Conservation (phyloP, 352 stramenopile species). For the Thraustotheca clavata region DNA sequence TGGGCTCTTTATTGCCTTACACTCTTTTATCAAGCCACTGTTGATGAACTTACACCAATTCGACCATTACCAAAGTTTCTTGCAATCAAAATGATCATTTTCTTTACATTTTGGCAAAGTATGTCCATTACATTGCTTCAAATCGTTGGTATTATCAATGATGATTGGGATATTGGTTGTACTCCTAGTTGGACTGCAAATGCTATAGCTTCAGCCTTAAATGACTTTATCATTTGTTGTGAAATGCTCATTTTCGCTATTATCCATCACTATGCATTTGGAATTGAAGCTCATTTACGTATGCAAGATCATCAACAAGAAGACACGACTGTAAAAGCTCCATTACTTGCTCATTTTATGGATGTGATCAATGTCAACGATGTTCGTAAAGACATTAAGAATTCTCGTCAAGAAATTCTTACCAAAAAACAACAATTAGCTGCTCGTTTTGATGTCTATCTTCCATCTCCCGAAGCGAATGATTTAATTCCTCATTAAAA, state of each 20-base stretch:
- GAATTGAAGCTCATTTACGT: conserved; percentile 82
- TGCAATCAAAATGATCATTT: conserved; percentile 92
- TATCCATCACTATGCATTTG: conserved; percentile 89
- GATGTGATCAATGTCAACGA: conserved; percentile 86
- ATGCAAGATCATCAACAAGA: conserved; percentile 23
- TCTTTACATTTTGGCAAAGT: conserved; percentile 94
- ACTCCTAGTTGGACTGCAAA: conserved; percentile 74
- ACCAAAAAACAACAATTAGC: conserved; percentile 85
- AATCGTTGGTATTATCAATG: conserved; percentile 78
- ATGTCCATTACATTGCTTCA: conserved; percentile 86
- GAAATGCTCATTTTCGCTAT: conserved; percentile 92
- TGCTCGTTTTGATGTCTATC: conserved; percentile 57
- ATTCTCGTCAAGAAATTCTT: conserved; percentile 77
- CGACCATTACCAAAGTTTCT: conserved; percentile 91
- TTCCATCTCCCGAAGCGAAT: background rate
- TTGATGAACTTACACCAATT: conserved; percentile 84
- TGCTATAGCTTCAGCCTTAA: conserved; percentile 84
- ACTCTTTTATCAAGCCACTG: conserved; percentile 89
- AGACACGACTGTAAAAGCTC: conserved; percentile 72
- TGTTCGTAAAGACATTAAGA: conserved; percentile 77
- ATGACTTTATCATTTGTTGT: conserved; percentile 93
- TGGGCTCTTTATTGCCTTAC: conserved; percentile 93
- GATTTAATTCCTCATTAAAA: background rate
- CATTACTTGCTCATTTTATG: conserved; percentile 82
- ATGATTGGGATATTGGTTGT: conserved; percentile 76